These are phyloP conservation scores for Alectoria sarmentosa DNA, from an alignment of 495 filamentous ascomycete genomes.

Conservation along the genomic window DNA sequence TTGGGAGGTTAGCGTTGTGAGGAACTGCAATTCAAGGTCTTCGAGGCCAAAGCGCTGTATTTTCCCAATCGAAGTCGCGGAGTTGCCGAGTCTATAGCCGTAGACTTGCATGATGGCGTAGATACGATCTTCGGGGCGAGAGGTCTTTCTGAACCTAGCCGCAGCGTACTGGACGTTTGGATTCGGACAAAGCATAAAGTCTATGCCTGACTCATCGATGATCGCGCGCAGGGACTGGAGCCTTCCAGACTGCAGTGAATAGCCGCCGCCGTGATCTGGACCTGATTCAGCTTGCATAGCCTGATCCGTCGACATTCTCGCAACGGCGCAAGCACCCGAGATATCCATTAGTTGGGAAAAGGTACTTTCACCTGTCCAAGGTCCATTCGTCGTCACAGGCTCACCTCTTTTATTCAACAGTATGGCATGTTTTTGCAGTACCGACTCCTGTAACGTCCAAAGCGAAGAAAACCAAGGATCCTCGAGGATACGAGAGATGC, in stretches of 20 bases:
- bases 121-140: background rate
- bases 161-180: conserved; percentile 10
- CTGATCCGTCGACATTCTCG: background rate
- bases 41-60: background rate
- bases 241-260: background rate
- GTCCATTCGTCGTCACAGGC: background rate
- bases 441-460: background rate
- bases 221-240: background rate
- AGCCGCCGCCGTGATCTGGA: background rate
- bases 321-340: background rate
- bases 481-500: background rate
- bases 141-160: conserved; percentile 7
- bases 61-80: background rate
- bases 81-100: background rate
- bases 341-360: background rate
- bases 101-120: background rate
- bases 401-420: background rate
- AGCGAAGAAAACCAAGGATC: background rate
- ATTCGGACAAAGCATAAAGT: conserved; percentile 10
- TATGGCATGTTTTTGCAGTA: background rate
- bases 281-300: background rate
- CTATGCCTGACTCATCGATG: conserved; percentile 9
- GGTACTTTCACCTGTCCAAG: background rate
- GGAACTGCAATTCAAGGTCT: background rate
- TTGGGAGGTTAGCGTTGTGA: background rate